Evolutionary conservation across 495 filamentous ascomycete species (phyloP), one percentile per base, ranked within the genome.

Genomic region (Xylaria sp.): DNA sequence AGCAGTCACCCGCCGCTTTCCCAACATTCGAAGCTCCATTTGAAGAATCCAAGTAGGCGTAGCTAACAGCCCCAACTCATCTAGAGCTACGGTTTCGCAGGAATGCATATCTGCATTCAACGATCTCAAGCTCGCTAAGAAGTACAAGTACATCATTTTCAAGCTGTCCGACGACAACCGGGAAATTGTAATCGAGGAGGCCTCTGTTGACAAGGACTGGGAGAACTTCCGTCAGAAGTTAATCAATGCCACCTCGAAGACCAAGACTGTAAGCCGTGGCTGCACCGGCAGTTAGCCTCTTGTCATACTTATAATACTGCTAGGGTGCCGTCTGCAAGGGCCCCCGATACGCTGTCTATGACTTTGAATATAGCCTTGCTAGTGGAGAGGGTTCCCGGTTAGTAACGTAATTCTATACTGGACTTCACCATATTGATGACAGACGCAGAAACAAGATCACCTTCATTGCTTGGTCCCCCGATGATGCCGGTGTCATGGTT

Each of bases 111-210:
- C 81, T 63, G 84, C 85, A 71, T 98, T 93, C 90, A 95, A 97
- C 80, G 90, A 97, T 67, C 91, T 99, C 71, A 97, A 97, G 88
- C 88, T 95, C 75, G 89, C 86, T 85, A 93, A 94, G 81, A 90
- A 90, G 82, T 85, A 89, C 86, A 97, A 97, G 85, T 99, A 89
- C 86, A 91, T 99, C 85, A 92, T 99, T 90, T 98, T 90, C 92
- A 97, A 97, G 88, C 91, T 99, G 78, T 88, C 92, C 73, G 93
- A 97, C 83, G 89, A 97, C 88, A 92, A 92, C 90, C 96, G 92
- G 83, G 81, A 91, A 76, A 94, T 98, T 79, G 92, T 92, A 55
- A 88, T 98, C 76, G 93, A 97, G 74, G 86, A 89, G 71, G 89
- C 90, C 68, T 84, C 85, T 58, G 84, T 87, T 33, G 80, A 86